Evolutionary conservation across 306 rosid genomes (phyloP), one percentile per base, ranked within the genome.

Genomic region (Cicer bijugum): DNA sequence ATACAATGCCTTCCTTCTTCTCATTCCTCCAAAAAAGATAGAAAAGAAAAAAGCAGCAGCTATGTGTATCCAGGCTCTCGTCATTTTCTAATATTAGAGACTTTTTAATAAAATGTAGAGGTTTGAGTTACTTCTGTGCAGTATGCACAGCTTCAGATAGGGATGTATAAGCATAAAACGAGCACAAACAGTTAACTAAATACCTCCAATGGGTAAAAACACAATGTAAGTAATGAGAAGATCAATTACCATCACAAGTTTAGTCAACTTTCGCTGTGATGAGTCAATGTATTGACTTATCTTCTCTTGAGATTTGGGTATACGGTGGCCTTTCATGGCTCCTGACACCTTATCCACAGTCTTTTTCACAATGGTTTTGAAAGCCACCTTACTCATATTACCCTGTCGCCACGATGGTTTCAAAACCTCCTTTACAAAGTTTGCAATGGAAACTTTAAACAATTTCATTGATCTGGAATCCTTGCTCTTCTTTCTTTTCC

Each of bases 401-500:
- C 98, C 97, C 85, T 94, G 97, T 65, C 91, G 84, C 98, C 98
- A 94, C 39, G 98, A 94, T 16, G 97, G 98, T 83, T 94, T 94
- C 71, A 94, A 78, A 81, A 91, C 88, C 53, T 94, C 98, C 81
- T 94, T 94, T 6, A 94, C 98, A 82, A 94, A 94, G 67, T 91
- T 88, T 7, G 98, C 98, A 87, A 94, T 78, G 17, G 92, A 88
- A 83, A 86, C 76, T 89, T 90, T 94, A 83, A 94, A 94, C 71
- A 86, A 90, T 84, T 85, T 91, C 77, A 82, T 84, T 4, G 97
- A 89, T 79, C 96, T 82, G 47, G 97, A 91, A 83, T 92, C 96
- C 80, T 91, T 93, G 77, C 82, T 82, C 82, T 84, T 92, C 82
- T 80, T 94, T 72, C 77, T 84, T 81, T 89, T 91, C 86, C 88